Evolutionary conservation across 148 eudicot species (phyloP).

Genomic region (Arbutus unedo): DNA sequence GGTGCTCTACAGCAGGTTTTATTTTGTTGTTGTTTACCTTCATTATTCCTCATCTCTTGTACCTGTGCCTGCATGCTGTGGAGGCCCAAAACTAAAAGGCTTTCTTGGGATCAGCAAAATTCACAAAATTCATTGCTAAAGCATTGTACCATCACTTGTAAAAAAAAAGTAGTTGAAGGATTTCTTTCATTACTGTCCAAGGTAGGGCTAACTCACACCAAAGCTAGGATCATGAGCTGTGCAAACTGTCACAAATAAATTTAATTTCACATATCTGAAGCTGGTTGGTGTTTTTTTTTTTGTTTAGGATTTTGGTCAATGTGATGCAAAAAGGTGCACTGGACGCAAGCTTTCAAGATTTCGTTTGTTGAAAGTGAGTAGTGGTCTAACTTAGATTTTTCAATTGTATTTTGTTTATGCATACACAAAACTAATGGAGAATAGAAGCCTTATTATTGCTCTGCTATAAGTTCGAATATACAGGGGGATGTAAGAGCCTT

Average conservation of each 20-base stretch:
- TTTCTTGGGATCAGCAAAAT: neutral
- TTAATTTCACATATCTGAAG: neutral
- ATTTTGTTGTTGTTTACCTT: neutral
- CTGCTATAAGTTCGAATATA: no score
- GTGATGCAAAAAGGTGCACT: slow-evolving; percentile 91
- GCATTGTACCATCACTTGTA: neutral
- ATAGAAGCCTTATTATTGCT: no score
- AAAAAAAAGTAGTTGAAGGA: neutral
- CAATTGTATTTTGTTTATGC: neutral
- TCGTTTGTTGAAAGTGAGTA: slow-evolving; percentile 64
- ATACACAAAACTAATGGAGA: neutral
- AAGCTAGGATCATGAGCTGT: neutral
- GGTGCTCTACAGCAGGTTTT: neutral
- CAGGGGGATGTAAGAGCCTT: no score
- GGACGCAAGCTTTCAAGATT: slow-evolving; percentile 93
- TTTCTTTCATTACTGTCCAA: neutral
- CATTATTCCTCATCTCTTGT: neutral
- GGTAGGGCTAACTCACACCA: neutral
- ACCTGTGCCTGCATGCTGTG: neutral
- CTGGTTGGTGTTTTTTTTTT: slow-evolving; percentile 10
- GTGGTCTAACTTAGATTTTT: slow-evolving; percentile 8
- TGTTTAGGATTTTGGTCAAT: slow-evolving; percentile 85
- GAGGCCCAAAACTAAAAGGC: neutral
- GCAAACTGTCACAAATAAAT: neutral
- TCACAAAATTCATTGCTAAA: neutral